A percentile compares a stretch with the other conserved stretches of the same genome.
Conservation (phyloP, 208 protist genomes). For the Trypanosoma lewisi region DNA sequence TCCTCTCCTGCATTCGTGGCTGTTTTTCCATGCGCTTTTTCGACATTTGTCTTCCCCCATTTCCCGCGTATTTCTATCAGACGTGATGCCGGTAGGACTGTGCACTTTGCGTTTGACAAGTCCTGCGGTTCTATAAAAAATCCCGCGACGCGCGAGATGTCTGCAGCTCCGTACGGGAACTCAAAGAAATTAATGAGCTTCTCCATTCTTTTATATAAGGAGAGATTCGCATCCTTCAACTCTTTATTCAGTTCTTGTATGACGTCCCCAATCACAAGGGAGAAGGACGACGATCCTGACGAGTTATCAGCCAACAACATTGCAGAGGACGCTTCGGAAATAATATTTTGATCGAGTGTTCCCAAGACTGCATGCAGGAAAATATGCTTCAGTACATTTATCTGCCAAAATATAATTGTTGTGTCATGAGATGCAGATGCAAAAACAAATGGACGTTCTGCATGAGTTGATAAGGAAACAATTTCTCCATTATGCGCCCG, state of each 20-base stretch:
- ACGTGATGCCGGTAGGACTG: slow-evolving; percentile 46
- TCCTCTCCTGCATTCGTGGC: slow-evolving; percentile 44
- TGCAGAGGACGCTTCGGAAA: slow-evolving; percentile 40
- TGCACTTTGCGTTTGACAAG: slow-evolving; percentile 27
- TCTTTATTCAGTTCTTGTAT: slow-evolving; percentile 61
- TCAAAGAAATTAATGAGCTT: slow-evolving; percentile 76
- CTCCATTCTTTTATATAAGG: slow-evolving; percentile 57
- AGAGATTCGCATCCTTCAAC: slow-evolving; percentile 38
- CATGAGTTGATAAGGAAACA: slow-evolving; percentile 69
- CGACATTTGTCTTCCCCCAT: slow-evolving; percentile 46
- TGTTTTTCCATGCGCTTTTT: slow-evolving; percentile 72
- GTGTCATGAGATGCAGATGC: slow-evolving; percentile 88
- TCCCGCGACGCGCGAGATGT: slow-evolving; percentile 50
- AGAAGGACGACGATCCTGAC: slow-evolving; percentile 7
- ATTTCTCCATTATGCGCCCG: slow-evolving; percentile 90
- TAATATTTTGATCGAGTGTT: slow-evolving; percentile 48
- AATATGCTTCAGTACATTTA: slow-evolving; percentile 65
- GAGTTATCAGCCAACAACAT: slow-evolving; percentile 33
- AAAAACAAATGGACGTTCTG: slow-evolving; percentile 87
- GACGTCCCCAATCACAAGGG: slow-evolving; percentile 44
- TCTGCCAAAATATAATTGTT: slow-evolving; percentile 83
- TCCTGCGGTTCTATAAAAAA: slow-evolving; percentile 22
- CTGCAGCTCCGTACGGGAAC: slow-evolving; percentile 60
- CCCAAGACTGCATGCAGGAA: slow-evolving; percentile 73
- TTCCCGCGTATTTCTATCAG: slow-evolving; percentile 46